Evolutionary conservation across 1,284 basidiomycete genomes (phyloP), one percentile per base, ranked within the genome.

Genomic region (Malassezia sp.): DNA sequence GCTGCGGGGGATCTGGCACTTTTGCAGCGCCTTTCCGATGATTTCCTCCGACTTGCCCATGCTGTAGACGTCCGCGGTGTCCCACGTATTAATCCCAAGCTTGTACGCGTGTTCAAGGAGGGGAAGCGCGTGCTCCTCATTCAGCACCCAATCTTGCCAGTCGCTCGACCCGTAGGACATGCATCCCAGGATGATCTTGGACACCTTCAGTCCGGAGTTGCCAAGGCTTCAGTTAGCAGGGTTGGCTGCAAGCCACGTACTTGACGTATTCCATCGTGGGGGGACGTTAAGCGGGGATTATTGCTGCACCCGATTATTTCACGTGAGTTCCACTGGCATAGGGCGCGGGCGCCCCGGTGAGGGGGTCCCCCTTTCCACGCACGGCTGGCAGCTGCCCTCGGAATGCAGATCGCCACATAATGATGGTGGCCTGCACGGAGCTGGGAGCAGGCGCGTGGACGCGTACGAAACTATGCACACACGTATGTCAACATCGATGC

Each of bases 21-120:
- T 82, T 63, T 78, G 79, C 65, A 87, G 79, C 9, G 80, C 83
- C 38, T 81, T 79, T 9, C 83, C 84, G 75, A 83, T 84, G 62
- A 82, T 81, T 23, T 73, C 56, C 71, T 84, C 82, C 33, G 79
- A 79, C 57, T 83, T 76, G 5, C 84, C 84, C n/a, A 71, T 71
- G 15, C 79, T 75, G 70, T 88, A 88, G 1, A 67, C 75, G 61
- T 81, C 80, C 27, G 79, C 79, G 26, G 77, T 78, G 63, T 80
- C 79, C 54, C 80, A 83, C 74, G 80, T 77, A 62, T 81, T 77
- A 54, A 82, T 79, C 9, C 81, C 81, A 35, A 51, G 30, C 47
- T 66, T 29, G 28, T 51, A 57, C 21, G 48, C 48, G n/a, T 50
- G 23, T 8, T 38, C 27, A 3, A 44, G 28, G 23, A 44, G 27